Evolutionary conservation across 148 eudicot species (phyloP), one percentile per base, ranked within the genome.

Genomic region (Spergularia bocconei): DNA sequence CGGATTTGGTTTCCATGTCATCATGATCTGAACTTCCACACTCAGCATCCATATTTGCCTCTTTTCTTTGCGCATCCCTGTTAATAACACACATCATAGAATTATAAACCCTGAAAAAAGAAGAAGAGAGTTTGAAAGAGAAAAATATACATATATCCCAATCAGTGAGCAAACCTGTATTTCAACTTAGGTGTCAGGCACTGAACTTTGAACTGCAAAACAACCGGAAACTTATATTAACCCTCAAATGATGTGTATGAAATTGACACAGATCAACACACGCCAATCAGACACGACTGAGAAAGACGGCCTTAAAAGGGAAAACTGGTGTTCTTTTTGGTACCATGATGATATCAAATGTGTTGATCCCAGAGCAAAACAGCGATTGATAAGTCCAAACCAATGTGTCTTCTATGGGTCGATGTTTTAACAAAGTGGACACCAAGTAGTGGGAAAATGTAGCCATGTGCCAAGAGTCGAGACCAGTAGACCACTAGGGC

Each of bases 121-220:
- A 25, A 44, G 25, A 69, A n/a, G 6, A 41, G 48, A 44, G 48
- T 44, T 44, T 44, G 9, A 44, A 6, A 44, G 9, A 29, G 12
- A 29, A n/a, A 25, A 21, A 52, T 0, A 20, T 47, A 20, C 50
- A 47, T 20, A 66, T 73, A 72, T 39, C 23, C 44, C 55, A 59
- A 57, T 13, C 33, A 16, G 70, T 39, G 57, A 56, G 62, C 83
- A 71, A 60, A 90, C 95, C 95, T 87, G 78, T 73, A 50, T 77
- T 80, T 88, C 60, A 84, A 51, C 82, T 81, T 84, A 38, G 88
- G 91, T 65, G 85, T 87, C 56, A 89, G 79, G 78, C 96, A 91
- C 79, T 87, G 89, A 79, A 91, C 79, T 79, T 85, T 86, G 79
- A 89, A 79, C 96, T 91, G 85, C 76, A 81, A 67, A 77, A 61